Evolutionary conservation across 805 yeast species (phyloP).

Genomic region (Kuraishia piskuri): DNA sequence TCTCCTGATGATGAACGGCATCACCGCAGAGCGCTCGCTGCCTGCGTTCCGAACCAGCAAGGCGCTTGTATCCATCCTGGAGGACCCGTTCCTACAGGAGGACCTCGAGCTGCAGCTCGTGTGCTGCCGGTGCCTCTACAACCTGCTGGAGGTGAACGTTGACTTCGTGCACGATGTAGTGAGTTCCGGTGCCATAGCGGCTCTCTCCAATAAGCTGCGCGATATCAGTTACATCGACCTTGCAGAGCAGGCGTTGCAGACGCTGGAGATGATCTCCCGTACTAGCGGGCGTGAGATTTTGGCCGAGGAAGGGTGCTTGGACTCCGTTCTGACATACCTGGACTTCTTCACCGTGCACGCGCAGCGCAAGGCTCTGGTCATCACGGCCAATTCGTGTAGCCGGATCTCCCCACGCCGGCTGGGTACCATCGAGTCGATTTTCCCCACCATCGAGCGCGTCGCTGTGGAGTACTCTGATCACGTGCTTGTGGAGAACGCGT

Average conservation of each 20-base stretch:
- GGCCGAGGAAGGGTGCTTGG: constrained; percentile 45
- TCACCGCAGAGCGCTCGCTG: constrained; percentile 52
- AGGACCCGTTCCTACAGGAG: constrained; percentile 46
- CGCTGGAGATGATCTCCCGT: constrained; percentile 59
- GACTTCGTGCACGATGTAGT: constrained; percentile 58
- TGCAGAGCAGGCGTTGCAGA: constrained; percentile 84
- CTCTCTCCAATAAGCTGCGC: constrained; percentile 52
- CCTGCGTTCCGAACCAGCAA: constrained; percentile 51
- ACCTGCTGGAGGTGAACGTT: constrained; percentile 66
- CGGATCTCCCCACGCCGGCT: constrained; percentile 36
- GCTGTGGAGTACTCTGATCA: constrained; percentile 48
- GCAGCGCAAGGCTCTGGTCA: constrained; percentile 70
- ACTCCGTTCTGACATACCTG: constrained; percentile 59
- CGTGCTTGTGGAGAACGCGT: constrained; percentile 51
- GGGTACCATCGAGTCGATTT: constrained; percentile 41
- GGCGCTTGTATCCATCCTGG: constrained; percentile 48
- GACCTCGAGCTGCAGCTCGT: constrained; percentile 76
- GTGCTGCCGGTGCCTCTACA: constrained; percentile 78
- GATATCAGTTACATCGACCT: constrained; percentile 82
- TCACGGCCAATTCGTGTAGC: constrained; percentile 63
- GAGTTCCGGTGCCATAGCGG: constrained; percentile 55
- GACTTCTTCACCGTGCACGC: constrained; percentile 89
- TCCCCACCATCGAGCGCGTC: constrained; percentile 52
- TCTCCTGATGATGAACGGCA: constrained; percentile 58
- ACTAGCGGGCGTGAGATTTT: constrained; percentile 44